Percentiles rank a stretch among this genome's conserved stretches.
Evolutionary conservation across 169 alveolate genomes (phyloP).

Genomic region (Cryptosporidium ubiquitum): DNA sequence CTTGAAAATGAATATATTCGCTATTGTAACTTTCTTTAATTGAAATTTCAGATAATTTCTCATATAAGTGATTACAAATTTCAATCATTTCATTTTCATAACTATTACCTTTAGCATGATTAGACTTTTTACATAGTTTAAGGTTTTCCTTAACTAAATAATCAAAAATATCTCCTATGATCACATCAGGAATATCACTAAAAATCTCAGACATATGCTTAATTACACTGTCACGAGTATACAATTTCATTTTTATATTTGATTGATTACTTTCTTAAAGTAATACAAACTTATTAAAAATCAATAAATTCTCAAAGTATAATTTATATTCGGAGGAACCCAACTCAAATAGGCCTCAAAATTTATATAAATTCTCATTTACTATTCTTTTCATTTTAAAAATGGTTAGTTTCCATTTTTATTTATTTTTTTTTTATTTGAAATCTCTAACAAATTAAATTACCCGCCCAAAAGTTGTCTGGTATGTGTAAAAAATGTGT

Average conservation of each 20-base stretch:
- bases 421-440: background rate
- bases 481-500: background rate
- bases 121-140: constrained; percentile 1
- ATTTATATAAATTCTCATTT: too few species aligned
- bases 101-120: background rate
- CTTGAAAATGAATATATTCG: background rate
- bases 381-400: background rate
- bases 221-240: constrained; percentile 27
- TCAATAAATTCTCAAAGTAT: background rate
- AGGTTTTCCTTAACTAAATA: background rate
- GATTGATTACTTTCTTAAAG: background rate
- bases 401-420: background rate
- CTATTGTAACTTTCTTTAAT: background rate
- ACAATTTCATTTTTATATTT: background rate
- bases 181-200: constrained; percentile 30
- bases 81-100: constrained; percentile 7
- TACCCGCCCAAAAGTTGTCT: constrained; percentile 7
- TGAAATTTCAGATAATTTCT: constrained; percentile 29
- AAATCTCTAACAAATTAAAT: background rate
- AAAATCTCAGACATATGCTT: constrained; percentile 64
- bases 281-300: background rate
- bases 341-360: background rate
- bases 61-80: background rate
- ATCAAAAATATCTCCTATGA: constrained; percentile 62
- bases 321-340: background rate